These are phyloP conservation scores for Erodium texanum DNA, from an alignment of 441 rosid species.

Conservation along the genomic window DNA sequence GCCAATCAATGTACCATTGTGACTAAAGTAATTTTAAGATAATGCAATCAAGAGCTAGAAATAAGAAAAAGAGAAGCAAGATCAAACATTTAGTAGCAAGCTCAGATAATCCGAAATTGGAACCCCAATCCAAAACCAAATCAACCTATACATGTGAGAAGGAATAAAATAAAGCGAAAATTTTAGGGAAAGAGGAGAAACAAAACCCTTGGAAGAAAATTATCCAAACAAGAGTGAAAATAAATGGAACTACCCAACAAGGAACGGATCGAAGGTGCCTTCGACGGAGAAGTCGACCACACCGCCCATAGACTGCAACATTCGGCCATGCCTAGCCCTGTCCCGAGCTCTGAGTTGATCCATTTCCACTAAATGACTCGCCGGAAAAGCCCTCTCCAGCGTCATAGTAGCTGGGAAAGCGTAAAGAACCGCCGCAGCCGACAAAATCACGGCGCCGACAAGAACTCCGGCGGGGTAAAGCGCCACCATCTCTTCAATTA, in stretches of 20 bases:
- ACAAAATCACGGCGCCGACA: no score
- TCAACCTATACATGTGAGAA: neutral
- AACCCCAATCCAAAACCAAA: neutral
- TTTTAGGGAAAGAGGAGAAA: neutral
- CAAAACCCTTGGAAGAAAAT: neutral
- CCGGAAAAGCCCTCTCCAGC: no score
- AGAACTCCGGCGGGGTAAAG: neutral
- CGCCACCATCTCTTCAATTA: neutral
- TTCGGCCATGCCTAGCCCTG: slow-evolving; percentile 59
- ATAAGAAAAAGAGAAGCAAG: neutral
- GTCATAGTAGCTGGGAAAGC: no score
- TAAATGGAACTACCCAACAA: slow-evolving; percentile 58
- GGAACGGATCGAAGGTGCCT: slow-evolving; percentile 81
- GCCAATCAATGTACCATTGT: no score
- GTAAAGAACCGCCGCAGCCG: no score
- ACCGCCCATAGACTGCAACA: slow-evolving; percentile 52
- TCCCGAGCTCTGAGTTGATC: slow-evolving; percentile 57
- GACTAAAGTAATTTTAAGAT: neutral
- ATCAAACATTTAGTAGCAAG: no score
- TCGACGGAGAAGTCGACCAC: slow-evolving; percentile 67
- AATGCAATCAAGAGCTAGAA: neutral
- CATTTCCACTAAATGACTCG: slow-evolving; percentile 25
- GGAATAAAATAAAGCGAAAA: no score
- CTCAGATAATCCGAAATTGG: neutral
- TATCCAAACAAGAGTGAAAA: no score